Base-by-base conservation (phyloP, 805 yeast genomes). In the Candida cerambycidarum region DNA sequence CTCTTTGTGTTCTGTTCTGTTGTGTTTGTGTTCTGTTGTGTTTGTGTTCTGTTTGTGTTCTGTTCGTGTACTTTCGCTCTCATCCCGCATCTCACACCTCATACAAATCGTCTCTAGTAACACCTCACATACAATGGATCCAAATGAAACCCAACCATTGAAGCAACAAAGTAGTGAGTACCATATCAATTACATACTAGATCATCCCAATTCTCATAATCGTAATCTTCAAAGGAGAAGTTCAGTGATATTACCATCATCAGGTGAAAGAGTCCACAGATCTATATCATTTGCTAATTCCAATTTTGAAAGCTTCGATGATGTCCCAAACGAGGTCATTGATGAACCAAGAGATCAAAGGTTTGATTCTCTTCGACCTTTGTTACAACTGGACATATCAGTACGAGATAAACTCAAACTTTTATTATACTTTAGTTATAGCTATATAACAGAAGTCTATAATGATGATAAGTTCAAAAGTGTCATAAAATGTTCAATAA, bases 401-500 rank as follows among this genome's bases (percentile, higher is more conserved):
- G 5, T 39, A 2, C 25, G 16, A 3, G 40, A 43, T 18, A 43
- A 42, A 34, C 4, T 45, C 10, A 43, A 41, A 28, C 32, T 43
- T 9, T 4, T 43, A 13, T 17, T 39, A 4, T 41, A 28, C 15
- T 34, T 23, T 14, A 15, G 24, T 8, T 37, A 38, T 29, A 29
- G 16, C 3, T 27, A 19, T n/a, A 28, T 39, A n/a, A 14, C 13
- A 10, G 41, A 37, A 3, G 3, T 42, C 5, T 55, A 52, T 39
- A 25, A 44, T 29, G 46, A 54, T 36, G 57, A 59, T 12, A 21
- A 44, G 13, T 49, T 50, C 37, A 54, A 58, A 17, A 59, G 51
- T 32, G 80, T 78, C 2, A 38, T 83, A 34, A 85, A 86, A 52
- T 84, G 92, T 52, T 71, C 90, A 0, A 44, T 86, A n/a, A 84